Evolutionary conservation across 441 rosid genomes (phyloP), one percentile per base, ranked within the genome.

Genomic region (Aleurites moluccanus): DNA sequence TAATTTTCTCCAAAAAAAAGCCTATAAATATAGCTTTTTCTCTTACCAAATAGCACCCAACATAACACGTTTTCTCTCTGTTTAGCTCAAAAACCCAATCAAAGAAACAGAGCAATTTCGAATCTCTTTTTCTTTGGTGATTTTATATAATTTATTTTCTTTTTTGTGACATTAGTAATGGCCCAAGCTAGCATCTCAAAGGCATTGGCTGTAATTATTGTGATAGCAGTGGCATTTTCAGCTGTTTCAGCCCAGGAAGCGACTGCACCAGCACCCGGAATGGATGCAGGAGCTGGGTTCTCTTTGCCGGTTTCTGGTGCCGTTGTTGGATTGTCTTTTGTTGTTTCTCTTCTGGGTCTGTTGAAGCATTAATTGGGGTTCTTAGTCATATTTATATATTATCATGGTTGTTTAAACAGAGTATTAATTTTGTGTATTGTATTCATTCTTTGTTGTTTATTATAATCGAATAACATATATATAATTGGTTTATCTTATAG

Each of bases 181-280:
- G 53, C 53, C 1, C n/a, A 49, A 16, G 20, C 4, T 49, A 49
- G 20, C 53, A 16, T 49, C 53, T 49, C 53, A 0, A 49, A 49
- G 53, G 20, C 53, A 49, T 49, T 16, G 6, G 53, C 53, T 14
- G 11, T 16, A 20, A 49, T 3, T 15, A 5, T 49, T 49, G 53
- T 16, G 4, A 14, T 49, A 1, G 53, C 53, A 0, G 53, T 49
- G 4, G 53, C 16, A 11, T 47, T 47, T 2, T 0, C 52, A 13
- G 52, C 52, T 3, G 52, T 47, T 47, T 47, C 52, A 47, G 52
- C 52, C 3, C 52, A 47, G 52, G 52, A 9, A 13, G 52, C 52
- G 18, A 15, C 53, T 49, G 70, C 82, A 0, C 84, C 82, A 50
- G 67, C 79, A 15, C 83, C 84, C 15, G 67, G 82, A 4, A 20